A percentile compares a stretch with the other conserved stretches of the same genome.
Conservation (phyloP, 2,329 filamentous ascomycete genomes). For the Camptophora hylomeconis region DNA sequence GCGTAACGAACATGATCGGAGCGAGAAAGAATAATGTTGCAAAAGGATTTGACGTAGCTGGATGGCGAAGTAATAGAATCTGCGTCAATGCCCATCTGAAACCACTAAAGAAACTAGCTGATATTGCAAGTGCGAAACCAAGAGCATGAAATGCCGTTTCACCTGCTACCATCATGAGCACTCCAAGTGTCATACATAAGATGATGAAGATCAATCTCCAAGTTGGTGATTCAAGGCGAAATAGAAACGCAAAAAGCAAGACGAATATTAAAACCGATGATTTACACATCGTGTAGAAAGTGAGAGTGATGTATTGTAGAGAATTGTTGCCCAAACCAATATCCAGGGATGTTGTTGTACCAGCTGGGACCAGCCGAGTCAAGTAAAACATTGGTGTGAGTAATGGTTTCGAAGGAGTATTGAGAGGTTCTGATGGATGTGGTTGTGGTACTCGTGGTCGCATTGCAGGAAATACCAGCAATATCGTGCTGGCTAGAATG, state of each 20-base stretch:
- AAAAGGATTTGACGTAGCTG: slow-evolving; percentile 91
- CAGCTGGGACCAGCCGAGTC: slow-evolving; percentile 82
- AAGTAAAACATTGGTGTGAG: slow-evolving; percentile 89
- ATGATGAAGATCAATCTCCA: slow-evolving; percentile 80
- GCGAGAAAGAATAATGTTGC: slow-evolving; percentile 96
- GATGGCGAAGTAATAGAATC: slow-evolving; percentile 84
- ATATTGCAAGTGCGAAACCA: slow-evolving; percentile 86
- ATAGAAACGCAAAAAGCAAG: slow-evolving; percentile 85
- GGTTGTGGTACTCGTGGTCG: slow-evolving; percentile 46
- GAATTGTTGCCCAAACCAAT: slow-evolving; percentile 94
- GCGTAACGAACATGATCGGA: slow-evolving; percentile 82
- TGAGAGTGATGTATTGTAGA: slow-evolving; percentile 88
- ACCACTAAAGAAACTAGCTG: slow-evolving; percentile 85
- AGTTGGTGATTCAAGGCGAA: slow-evolving; percentile 78
- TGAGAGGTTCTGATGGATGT: slow-evolving; percentile 7
- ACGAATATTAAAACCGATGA: slow-evolving; percentile 93
- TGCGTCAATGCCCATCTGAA: slow-evolving; percentile 99
- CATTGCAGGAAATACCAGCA: slow-evolving; percentile 71
- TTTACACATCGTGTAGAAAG: slow-evolving; percentile 99
- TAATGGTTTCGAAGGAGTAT: slow-evolving; percentile 42
- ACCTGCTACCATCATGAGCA: slow-evolving; percentile 96
- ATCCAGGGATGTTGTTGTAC: slow-evolving; percentile 82
- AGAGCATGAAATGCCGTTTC: slow-evolving; percentile 79
- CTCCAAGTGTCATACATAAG: slow-evolving; percentile 77
- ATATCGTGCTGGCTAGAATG: slow-evolving; percentile 58